Percentiles rank a stretch among this genome's conserved stretches.
These are phyloP conservation scores for Aspergillus sp. DNA, from an alignment of 2,329 filamentous ascomycete species.

Conservation along the genomic window DNA sequence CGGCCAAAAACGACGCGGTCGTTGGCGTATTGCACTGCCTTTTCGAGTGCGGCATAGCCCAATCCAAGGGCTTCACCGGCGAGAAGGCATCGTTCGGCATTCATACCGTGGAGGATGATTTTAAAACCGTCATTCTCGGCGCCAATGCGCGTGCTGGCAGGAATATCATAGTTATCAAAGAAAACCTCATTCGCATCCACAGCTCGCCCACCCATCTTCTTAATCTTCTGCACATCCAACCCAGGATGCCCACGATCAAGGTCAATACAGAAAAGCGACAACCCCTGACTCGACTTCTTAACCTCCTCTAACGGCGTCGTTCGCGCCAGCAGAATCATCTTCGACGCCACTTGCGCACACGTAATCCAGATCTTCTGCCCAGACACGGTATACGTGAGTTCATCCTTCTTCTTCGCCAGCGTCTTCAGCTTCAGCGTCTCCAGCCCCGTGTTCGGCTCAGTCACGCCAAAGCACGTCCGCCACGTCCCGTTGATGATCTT, in stretches of 20 bases:
- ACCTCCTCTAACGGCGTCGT: conserved; percentile 67
- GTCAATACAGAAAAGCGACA: conserved; percentile 78
- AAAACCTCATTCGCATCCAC: conserved; percentile 86
- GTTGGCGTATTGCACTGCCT: conserved; percentile 59
- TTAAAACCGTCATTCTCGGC: conserved; percentile 72
- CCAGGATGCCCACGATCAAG: conserved; percentile 58
- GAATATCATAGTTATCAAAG: conserved; percentile 72
- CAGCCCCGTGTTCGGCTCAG: conserved; percentile 76
- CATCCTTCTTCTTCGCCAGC: conserved; percentile 50
- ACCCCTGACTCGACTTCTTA: conserved; percentile 65
- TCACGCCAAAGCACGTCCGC: conserved; percentile 76
- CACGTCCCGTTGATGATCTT: conserved; percentile 67
- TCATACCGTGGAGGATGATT: conserved; percentile 75
- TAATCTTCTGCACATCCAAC: conserved; percentile 66
- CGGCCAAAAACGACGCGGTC: conserved; percentile 59
- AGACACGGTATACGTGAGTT: conserved; percentile 60
- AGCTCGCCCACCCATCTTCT: conserved; percentile 79
- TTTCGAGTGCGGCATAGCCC: conserved; percentile 65
- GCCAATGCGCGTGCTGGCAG: conserved; percentile 62
- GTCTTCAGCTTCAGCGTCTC: conserved; percentile 71
- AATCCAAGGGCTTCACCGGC: conserved; percentile 76
- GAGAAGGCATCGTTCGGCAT: conserved; percentile 69
- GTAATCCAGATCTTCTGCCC: conserved; percentile 91
- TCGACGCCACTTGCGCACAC: conserved; percentile 72
- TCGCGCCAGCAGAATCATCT: conserved; percentile 78